Percentiles rank a stretch among this genome's conserved stretches.
Evolutionary conservation across 2,329 filamentous ascomycete genomes (phyloP).

Genomic region (Penicillium fuscoglaucum): DNA sequence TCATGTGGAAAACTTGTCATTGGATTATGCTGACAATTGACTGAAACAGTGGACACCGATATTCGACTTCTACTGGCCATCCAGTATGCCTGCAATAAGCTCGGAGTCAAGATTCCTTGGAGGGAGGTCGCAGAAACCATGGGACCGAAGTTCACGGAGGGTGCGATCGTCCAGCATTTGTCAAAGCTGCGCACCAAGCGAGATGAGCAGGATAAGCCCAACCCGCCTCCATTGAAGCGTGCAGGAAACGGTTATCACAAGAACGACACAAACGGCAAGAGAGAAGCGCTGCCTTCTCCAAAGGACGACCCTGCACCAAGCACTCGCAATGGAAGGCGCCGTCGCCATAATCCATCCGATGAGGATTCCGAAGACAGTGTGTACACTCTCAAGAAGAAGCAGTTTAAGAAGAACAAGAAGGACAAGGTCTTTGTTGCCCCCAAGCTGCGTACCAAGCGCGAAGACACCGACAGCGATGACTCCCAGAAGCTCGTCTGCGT

Average conservation of each 20-base stretch:
- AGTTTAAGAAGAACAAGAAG: not conserved
- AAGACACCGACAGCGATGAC: not conserved
- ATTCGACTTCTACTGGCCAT: constrained; percentile 45
- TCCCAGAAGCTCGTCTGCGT: constrained; percentile 17
- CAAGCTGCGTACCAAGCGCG: not conserved
- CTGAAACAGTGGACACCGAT: constrained; percentile 42
- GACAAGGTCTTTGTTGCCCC: not conserved
- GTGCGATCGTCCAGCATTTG: constrained; percentile 50
- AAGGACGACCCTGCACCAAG: not conserved
- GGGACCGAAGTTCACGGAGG: constrained; percentile 43
- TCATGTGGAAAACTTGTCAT: not conserved
- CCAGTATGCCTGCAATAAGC: constrained; percentile 42
- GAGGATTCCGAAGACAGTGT: not conserved
- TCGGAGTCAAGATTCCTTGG: constrained; percentile 47
- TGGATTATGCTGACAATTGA: constrained; percentile 15
- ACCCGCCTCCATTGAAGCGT: constrained; percentile 45
- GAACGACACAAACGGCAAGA: not conserved
- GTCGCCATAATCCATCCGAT: not conserved
- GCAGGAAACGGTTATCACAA: constrained; percentile 2
- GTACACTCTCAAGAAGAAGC: not conserved
- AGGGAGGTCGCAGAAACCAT: constrained; percentile 41
- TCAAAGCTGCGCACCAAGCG: constrained; percentile 46
- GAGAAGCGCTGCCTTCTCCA: not conserved
- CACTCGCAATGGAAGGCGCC: not conserved
- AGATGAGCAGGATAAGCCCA: constrained; percentile 31